Evolutionary conservation across 208 protist species (phyloP), one percentile per base, ranked within the genome.

Genomic region (Naegleria fowleri): DNA sequence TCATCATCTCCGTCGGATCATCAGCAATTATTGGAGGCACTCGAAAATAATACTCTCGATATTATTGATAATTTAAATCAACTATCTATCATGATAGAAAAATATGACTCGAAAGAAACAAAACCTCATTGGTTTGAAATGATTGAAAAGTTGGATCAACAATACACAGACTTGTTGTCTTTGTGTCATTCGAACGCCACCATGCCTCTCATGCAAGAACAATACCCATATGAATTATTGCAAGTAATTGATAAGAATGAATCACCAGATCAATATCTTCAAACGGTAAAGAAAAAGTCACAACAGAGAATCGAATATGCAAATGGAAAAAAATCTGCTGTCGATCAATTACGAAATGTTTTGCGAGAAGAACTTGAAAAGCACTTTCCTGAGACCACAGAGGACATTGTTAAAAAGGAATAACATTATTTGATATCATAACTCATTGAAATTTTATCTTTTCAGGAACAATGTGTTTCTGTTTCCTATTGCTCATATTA

Each of bases 261-360:
- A 79, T 79, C 67, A 79, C 67, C 67, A 36, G 67, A 79, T 79
- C 67, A 79, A 79, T 79, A 79, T n/a, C 25, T 79, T 25, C 13
- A 33, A 36, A 79, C 67, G 29, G 67, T 79, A 11, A 79, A 7
- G 6, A 9, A 79, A 79, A 36, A 33, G 29, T 19, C 67, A 29
- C 67, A 79, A 79, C 16, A 79, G n/a, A 29, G n/a, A 79, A 36
- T 29, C 25, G 67, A 79, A 36, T 29, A 15, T 79, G 67, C 67
- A 36, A 79, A 79, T 33, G 67, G 67, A 15, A 79, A 79, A 33
- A 79, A 79, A 79, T 9, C n/a, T 29, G 67, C 67, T 36, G 29
- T 79, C 25, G n/a, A 29, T 5, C 29, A 79, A 36, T 36, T 79
- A 1, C 19, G 67, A 79, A n/a, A 79, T 36, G 67, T 79, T 79